Conservation (phyloP, 768 basidiomycete species). For the Strobilomyces confusus region DNA sequence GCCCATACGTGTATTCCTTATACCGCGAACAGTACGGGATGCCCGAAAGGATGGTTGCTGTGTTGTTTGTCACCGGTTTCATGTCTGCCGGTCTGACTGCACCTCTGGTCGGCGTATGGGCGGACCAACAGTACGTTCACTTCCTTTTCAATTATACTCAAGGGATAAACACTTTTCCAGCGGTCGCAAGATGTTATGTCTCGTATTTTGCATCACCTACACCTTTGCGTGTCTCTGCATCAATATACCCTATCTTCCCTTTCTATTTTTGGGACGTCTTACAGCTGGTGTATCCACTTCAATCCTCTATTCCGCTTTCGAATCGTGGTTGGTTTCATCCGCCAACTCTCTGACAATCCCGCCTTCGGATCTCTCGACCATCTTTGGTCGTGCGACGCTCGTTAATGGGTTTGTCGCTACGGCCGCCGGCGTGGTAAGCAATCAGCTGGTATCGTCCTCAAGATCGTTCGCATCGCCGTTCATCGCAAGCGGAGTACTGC, state of each 20-base stretch:
- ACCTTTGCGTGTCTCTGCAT: conserved; percentile 56
- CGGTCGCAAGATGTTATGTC: conserved; percentile 63
- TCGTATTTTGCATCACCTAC: conserved; percentile 71
- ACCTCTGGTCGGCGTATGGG: conserved; percentile 73
- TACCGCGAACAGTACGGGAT: conserved; percentile 67
- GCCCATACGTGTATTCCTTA: conserved; percentile 73
- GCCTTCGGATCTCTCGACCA: conserved; percentile 56
- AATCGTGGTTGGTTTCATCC: conserved; percentile 73
- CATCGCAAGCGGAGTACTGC: conserved; percentile 54
- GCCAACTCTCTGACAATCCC: conserved; percentile 49
- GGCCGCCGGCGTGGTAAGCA: conserved; percentile 60
- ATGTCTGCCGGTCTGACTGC: conserved; percentile 64
- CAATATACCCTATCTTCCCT: conserved; percentile 49
- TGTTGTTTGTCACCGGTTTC: conserved; percentile 77
- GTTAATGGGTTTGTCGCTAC: conserved; percentile 73
- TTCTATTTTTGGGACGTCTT: conserved; percentile 60
- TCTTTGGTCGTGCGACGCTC: conserved; percentile 71
- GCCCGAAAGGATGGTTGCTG: conserved; percentile 59
- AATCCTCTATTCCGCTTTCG: conserved; percentile 72
- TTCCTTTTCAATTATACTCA: not conserved
- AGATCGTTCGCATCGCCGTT: conserved; percentile 61
- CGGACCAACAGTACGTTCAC: conserved; percentile 54
- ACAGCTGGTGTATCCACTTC: conserved; percentile 71
- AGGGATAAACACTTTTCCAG: conserved; percentile 31
- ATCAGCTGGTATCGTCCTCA: conserved; percentile 54